Evolutionary conservation across 1,284 basidiomycete species (phyloP).

Genomic region (Sutorius eximius): DNA sequence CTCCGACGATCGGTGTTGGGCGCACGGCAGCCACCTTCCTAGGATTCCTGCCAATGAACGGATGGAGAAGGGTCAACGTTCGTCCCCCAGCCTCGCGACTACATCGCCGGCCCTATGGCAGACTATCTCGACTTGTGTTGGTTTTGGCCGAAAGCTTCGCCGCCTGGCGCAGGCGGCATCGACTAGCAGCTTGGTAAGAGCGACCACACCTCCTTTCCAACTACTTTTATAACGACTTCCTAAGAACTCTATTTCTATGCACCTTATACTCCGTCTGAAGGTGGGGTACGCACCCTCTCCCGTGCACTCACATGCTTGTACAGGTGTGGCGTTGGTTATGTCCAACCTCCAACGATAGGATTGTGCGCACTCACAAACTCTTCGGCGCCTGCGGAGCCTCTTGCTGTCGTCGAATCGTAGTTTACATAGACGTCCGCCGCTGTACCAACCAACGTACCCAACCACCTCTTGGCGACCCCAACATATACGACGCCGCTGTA

Average conservation of each 20-base stretch:
- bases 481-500: conserved; percentile 67
- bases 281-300: conserved; percentile 37
- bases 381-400: conserved; percentile 42
- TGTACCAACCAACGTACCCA: conserved; percentile 71
- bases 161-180: conserved; percentile 72
- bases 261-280: conserved; percentile 84
- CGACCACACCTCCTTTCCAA: background rate
- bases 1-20: conserved; percentile 77
- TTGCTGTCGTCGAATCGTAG: conserved; percentile 49
- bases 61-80: conserved; percentile 26
- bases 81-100: conserved; percentile 74
- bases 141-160: conserved; percentile 74
- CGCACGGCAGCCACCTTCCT: conserved; percentile 30
- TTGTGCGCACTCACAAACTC: conserved; percentile 59
- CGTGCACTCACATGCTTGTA: conserved; percentile 4
- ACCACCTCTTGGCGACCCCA: conserved; percentile 69
- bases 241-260: conserved; percentile 75
- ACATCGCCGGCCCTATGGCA: conserved; percentile 72
- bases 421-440: conserved; percentile 65
- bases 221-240: background rate
- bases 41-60: conserved; percentile 1
- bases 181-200: conserved; percentile 79
- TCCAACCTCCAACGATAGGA: conserved; percentile 73
- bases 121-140: conserved; percentile 72
- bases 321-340: conserved; percentile 70